These are phyloP conservation scores for Cydonia oblonga DNA, from an alignment of 331 rosid genomes.

Conservation along the genomic window DNA sequence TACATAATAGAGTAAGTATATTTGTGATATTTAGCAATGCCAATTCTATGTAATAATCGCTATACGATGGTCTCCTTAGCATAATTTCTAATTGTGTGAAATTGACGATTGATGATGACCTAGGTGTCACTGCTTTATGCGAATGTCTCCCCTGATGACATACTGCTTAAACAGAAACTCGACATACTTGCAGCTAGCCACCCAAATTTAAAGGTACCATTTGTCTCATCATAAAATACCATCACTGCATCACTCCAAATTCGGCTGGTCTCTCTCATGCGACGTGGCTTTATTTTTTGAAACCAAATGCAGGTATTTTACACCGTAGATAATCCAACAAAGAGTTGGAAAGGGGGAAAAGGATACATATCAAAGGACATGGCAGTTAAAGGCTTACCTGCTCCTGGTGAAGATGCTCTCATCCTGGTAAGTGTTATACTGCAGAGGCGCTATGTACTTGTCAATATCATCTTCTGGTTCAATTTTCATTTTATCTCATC, in stretches of 20 bases:
- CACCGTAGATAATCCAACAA: slow-evolving; percentile 67
- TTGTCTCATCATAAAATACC: neutral
- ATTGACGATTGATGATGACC: slow-evolving; percentile 15
- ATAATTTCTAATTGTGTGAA: no score
- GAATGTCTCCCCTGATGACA: slow-evolving; percentile 85
- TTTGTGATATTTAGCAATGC: neutral
- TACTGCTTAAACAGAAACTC: slow-evolving; percentile 83
- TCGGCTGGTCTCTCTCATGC: neutral
- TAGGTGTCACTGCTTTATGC: slow-evolving; percentile 73
- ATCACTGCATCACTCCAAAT: neutral
- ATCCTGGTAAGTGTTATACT: slow-evolving; percentile 54
- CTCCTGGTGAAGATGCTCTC: slow-evolving; percentile 62
- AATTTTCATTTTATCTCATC: neutral
- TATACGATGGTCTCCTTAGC: no score
- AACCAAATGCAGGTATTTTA: slow-evolving; percentile 46
- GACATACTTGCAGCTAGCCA: slow-evolving; percentile 65
- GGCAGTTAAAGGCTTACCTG: slow-evolving; percentile 79
- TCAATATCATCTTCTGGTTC: neutral
- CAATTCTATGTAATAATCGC: neutral
- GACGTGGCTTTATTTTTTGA: neutral
- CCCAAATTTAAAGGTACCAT: slow-evolving; percentile 72
- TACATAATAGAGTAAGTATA: neutral
- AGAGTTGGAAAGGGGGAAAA: slow-evolving; percentile 83
- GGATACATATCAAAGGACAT: slow-evolving; percentile 79
- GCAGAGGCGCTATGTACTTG: neutral